A percentile compares a stretch with the other conserved stretches of the same genome.
Conservation (phyloP, 345 rosid species). For the Eucalyptus leucophloia region DNA sequence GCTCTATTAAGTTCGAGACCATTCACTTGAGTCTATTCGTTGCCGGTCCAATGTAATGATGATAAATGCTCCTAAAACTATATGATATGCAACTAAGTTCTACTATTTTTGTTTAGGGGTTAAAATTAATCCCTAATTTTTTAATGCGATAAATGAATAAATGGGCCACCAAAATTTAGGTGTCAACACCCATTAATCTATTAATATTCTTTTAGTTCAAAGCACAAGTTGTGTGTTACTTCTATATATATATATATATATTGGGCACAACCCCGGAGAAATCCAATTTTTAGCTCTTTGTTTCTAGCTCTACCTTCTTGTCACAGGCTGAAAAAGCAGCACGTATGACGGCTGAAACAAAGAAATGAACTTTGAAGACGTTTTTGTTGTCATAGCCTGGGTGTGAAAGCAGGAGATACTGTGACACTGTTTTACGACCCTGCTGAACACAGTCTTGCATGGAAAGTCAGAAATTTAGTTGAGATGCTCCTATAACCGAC, state of each 20-base stretch:
- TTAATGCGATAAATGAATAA: no score
- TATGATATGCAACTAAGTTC: no score
- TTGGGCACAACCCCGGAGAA: not conserved
- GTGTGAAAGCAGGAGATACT: slow-evolving; percentile 56
- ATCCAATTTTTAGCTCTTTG: not conserved
- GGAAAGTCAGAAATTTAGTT: slow-evolving; percentile 87
- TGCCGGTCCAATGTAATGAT: no score
- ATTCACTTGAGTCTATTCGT: no score
- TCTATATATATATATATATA: not conserved
- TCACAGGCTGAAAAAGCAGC: slow-evolving; percentile 61
- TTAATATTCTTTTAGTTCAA: not conserved
- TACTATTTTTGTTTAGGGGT: no score
- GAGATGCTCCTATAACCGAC: slow-evolving; percentile 88
- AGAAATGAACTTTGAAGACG: slow-evolving; percentile 56
- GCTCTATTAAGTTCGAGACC: no score
- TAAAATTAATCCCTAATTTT: no score
- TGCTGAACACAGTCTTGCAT: slow-evolving; percentile 49
- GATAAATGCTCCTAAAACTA: no score
- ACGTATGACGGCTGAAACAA: slow-evolving; percentile 56
- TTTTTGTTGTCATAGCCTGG: slow-evolving; percentile 69
- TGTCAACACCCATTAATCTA: not conserved
- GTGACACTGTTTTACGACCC: slow-evolving; percentile 70
- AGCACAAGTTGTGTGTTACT: not conserved
- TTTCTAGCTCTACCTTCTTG: not conserved
- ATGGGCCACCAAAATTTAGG: no score